These are phyloP conservation scores for Fusarium sp. DNA, from an alignment of 2,329 filamentous ascomycete species.

Conservation along the genomic window DNA sequence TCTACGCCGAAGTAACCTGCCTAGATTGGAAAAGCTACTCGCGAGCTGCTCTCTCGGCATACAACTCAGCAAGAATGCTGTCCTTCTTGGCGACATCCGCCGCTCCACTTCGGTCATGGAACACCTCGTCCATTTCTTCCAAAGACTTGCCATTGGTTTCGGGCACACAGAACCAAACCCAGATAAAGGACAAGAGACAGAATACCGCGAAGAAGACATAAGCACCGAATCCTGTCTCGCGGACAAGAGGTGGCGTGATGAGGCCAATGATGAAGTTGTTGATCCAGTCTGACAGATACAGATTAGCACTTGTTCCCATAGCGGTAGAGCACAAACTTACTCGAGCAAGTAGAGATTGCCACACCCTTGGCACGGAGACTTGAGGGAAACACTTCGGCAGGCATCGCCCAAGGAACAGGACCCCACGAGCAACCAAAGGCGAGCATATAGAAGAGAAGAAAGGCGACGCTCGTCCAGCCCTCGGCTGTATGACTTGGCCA, in stretches of 20 bases:
- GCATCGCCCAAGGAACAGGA: constrained; percentile 60
- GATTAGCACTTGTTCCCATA: background rate
- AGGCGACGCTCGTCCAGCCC: constrained; percentile 47
- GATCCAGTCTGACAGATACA: constrained; percentile 58
- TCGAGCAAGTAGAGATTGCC: constrained; percentile 67
- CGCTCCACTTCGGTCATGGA: constrained; percentile 43
- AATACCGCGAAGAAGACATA: constrained; percentile 71
- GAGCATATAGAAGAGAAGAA: constrained; percentile 65
- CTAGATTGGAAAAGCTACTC: background rate
- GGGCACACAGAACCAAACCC: constrained; percentile 64
- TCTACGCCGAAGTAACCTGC: too few species aligned
- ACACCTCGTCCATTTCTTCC: constrained; percentile 63
- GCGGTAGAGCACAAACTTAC: constrained; percentile 15
- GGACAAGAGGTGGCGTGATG: constrained; percentile 58
- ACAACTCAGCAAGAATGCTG: constrained; percentile 2
- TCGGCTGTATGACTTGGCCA: constrained; percentile 43
- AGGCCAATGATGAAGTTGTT: constrained; percentile 69
- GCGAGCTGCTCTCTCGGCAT: background rate
- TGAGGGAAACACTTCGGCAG: constrained; percentile 70
- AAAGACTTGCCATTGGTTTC: constrained; percentile 67
- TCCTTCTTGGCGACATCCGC: constrained; percentile 31
- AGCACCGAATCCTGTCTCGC: constrained; percentile 60
- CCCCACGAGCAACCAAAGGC: constrained; percentile 69
- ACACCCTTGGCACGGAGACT: constrained; percentile 72
- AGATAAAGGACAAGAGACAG: constrained; percentile 64